A percentile compares a stretch with the other conserved stretches of the same genome.
phyloP scores from a whole-genome alignment of 2,329 filamentous ascomycete genomes.

The Fragosphaeria purpurea region DNA sequence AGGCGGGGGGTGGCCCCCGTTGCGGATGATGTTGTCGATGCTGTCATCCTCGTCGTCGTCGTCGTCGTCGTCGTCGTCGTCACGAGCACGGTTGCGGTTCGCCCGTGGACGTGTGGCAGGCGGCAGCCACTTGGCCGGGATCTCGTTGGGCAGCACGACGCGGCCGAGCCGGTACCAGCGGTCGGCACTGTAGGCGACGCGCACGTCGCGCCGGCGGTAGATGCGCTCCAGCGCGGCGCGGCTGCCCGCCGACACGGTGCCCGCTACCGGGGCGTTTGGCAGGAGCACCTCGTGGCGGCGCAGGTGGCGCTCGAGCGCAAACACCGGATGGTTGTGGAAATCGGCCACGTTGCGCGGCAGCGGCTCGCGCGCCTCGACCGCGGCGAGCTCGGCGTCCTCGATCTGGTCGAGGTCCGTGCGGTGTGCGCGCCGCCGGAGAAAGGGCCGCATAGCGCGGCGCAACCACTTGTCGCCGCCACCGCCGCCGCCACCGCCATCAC shows the following conservation, averaged over 20 bases:
- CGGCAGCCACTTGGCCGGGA: slow-evolving; percentile 67
- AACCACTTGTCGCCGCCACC: slow-evolving; percentile 34
- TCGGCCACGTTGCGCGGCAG: slow-evolving; percentile 82
- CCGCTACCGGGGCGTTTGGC: slow-evolving; percentile 58
- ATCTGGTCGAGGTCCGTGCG: slow-evolving; percentile 65
- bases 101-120: slow-evolving; percentile 16
- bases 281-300: slow-evolving; percentile 73
- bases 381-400: slow-evolving; percentile 66
- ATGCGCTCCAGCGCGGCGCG: slow-evolving; percentile 59
- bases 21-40: slow-evolving; percentile 33
- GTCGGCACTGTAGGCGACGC: slow-evolving; percentile 65
- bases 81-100: slow-evolving; percentile 7
- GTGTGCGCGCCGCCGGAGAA: slow-evolving; percentile 24
- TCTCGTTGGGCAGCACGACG: slow-evolving; percentile 66
- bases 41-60: slow-evolving; percentile 25
- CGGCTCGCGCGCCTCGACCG: slow-evolving; percentile 62
- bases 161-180: slow-evolving; percentile 87
- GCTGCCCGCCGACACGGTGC: slow-evolving; percentile 61
- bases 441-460: slow-evolving; percentile 39
- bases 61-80: slow-evolving; percentile 20
- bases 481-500: background rate
- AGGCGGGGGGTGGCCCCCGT: slow-evolving; percentile 25
- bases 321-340: slow-evolving; percentile 77
- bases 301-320: slow-evolving; percentile 77
- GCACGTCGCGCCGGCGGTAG: slow-evolving; percentile 73